These are phyloP conservation scores for Ambrosiella beaveri DNA, from an alignment of 2,329 filamentous ascomycete genomes.

Conservation along the genomic window DNA sequence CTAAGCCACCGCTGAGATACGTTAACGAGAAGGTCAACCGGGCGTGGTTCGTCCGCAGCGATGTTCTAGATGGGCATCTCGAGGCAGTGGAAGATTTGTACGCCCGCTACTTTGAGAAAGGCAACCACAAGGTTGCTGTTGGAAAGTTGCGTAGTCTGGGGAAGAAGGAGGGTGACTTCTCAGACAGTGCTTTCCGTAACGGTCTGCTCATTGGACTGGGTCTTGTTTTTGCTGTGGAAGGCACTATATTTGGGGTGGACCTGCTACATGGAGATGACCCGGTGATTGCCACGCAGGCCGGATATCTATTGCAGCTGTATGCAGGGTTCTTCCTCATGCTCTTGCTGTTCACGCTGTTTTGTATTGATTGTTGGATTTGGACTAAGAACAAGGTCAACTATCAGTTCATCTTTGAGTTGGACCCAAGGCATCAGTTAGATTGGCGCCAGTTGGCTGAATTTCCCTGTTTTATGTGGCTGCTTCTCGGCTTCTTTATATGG, in stretches of 20 bases:
- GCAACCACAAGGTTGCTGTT: slow-evolving; percentile 80
- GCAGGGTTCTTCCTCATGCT: slow-evolving; percentile 79
- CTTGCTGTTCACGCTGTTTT: slow-evolving; percentile 68
- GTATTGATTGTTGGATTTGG: slow-evolving; percentile 72
- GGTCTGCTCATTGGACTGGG: slow-evolving; percentile 53
- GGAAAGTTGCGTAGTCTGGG: slow-evolving; percentile 66
- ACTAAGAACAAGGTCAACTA: slow-evolving; percentile 79
- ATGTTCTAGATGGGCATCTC: slow-evolving; percentile 66
- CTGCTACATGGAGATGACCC: slow-evolving; percentile 34
- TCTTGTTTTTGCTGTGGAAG: slow-evolving; percentile 47
- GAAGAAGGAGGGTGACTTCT: slow-evolving; percentile 27
- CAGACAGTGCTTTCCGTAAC: slow-evolving; percentile 41
- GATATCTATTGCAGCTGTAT: slow-evolving; percentile 74
- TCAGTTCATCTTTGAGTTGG: slow-evolving; percentile 90
- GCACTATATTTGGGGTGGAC: slow-evolving; percentile 40
- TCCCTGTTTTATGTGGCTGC: slow-evolving; percentile 64
- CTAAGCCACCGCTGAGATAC: slow-evolving; percentile 60
- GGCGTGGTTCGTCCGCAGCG: slow-evolving; percentile 81
- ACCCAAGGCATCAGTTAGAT: slow-evolving; percentile 68
- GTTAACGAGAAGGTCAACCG: slow-evolving; percentile 85
- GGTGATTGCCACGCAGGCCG: slow-evolving; percentile 33
- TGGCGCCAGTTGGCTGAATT: slow-evolving; percentile 81
- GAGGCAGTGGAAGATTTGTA: slow-evolving; percentile 78
- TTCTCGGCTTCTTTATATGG: slow-evolving; percentile 70
- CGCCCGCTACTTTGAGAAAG: slow-evolving; percentile 81